Base-by-base conservation (phyloP, 192 early-diverging fungal species). In the Coemansia sp. region DNA sequence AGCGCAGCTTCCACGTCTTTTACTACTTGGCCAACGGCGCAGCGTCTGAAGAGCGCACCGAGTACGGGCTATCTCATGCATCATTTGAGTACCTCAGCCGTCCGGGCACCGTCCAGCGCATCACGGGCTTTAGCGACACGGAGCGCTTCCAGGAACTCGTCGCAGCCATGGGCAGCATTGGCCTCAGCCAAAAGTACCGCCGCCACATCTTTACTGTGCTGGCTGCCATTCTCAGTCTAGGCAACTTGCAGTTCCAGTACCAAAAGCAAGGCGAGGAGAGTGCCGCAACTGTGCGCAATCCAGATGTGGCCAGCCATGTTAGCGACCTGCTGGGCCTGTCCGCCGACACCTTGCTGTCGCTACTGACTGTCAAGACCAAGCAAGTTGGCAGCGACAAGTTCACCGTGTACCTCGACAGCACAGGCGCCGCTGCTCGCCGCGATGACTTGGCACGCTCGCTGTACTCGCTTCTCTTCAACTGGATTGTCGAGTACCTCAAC, bases 1-100 rank as follows among this genome's bases (percentile, higher is more conserved):
- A 95, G 63, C 88, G 91, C 67, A 93, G 86, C 77, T 99, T 98
- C 83, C 93, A 98, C 72, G 92, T 95, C 46, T 96, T 99, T 76
- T 97, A 99, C 85, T 91, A 95, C 75, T 82, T 99, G 60, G 72
- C 96, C 17, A 84, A 87, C 25, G 95, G 94, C 39, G 91, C 93
- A 1, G 77, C 88, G 0, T 10, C 69, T 34, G 94, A 95, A 38
- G 94, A 98, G 73, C 86, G 88, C 39, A 73, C 82, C 8, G 80
- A 84, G 39, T 83, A 87, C 7, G 85, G 88, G 14, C 73, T 94
- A 15, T 42, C 61, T 19, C 76, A 75, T 19, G 29, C 69, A 10
- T 62, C 82, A 34, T 77, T 80, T 17, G 73, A 84, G 51, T 87
- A 89, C 72, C 74, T 82, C 53, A 86, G 88, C 65, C 84, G 86